phyloP scores from a whole-genome alignment of 495 filamentous ascomycete species.

The Daldinia grandis region DNA sequence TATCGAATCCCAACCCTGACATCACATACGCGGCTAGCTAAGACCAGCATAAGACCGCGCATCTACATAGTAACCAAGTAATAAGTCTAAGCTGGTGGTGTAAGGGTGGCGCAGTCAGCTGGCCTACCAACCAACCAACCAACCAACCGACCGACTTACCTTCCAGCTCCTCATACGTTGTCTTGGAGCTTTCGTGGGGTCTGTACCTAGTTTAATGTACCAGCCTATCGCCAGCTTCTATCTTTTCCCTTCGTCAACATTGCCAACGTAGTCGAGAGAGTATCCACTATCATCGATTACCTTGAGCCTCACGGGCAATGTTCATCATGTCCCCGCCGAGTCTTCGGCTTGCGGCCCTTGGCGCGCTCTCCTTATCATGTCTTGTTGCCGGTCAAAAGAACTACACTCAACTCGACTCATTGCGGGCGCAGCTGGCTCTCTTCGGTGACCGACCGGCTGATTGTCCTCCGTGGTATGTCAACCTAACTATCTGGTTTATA shows the following conservation, averaged over 20 bases:
- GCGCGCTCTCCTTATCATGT: slow-evolving; percentile 54
- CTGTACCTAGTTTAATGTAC: slow-evolving; percentile 21
- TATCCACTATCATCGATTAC: slow-evolving; percentile 13
- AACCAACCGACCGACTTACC: slow-evolving; percentile 11
- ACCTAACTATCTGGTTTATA: neutral
- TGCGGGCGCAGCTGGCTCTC: slow-evolving; percentile 60
- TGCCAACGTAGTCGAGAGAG: slow-evolving; percentile 10
- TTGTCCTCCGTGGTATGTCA: slow-evolving; percentile 69
- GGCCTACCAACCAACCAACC: slow-evolving; percentile 15
- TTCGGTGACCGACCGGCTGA: slow-evolving; percentile 64
- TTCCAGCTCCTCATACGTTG: slow-evolving; percentile 5
- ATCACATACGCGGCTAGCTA: slow-evolving; percentile 36
- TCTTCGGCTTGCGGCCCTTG: slow-evolving; percentile 46
- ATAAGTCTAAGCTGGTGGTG: slow-evolving; percentile 21
- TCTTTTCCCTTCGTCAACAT: slow-evolving; percentile 12
- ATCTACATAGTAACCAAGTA: neutral
- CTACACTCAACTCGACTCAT: slow-evolving; percentile 58
- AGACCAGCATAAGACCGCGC: slow-evolving; percentile 16
- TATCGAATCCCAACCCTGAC: slow-evolving; percentile 25
- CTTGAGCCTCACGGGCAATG: slow-evolving; percentile 15
- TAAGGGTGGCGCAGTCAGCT: slow-evolving; percentile 39
- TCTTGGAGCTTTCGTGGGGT: slow-evolving; percentile 31
- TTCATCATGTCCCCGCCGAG: slow-evolving; percentile 51
- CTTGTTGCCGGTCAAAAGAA: slow-evolving; percentile 53
- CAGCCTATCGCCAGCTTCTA: slow-evolving; percentile 22